Base-by-base conservation (phyloP, 148 eudicot species). In the Arctostaphylos glauca region DNA sequence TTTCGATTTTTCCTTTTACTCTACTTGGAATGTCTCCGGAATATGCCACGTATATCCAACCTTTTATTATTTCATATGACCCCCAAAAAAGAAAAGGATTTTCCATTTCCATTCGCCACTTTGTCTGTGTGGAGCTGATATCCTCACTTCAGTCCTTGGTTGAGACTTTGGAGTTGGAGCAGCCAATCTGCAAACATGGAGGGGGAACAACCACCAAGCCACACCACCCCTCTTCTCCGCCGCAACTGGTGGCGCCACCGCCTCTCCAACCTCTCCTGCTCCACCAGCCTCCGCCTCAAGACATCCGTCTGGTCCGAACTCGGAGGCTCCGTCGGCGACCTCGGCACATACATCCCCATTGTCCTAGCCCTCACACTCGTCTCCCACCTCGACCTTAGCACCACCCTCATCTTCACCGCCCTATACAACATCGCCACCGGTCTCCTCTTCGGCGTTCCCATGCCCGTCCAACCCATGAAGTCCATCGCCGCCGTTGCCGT, bases 401-500 rank as follows among this genome's bases (percentile, higher is more conserved):
- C 92, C 46, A 90, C 92, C 19, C 88, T 90, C 73, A 87, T 90
- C 68, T 90, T 89, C 87, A 90, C 92, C 9, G 87, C 91, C 55
- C 54, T 88, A 21, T 90, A 90, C 86, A 90, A 90, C 86, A 82
- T 85, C 58, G 70, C 78, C 70, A 89, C 91, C 54, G 91, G 93
- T 19, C 62, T 86, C 59, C 82, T 90, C 50, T 90, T 90, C 81
- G 85, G 85, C 46, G 76, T 85, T 44, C 93, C 93, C 64, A 90
- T 90, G 93, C 93, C 91, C 9, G 93, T 90, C 54, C 93, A 90
- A 68, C 93, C 93, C n/a, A 90, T 90, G 93, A 90, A 89, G 76
- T 90, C 93, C 67, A 89, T 90, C 62, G 93, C 93, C 18, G 86
- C 93, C 54, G 93, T 89, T 38, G 91, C 93, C n/a, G 80, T 90